Evolutionary conservation across 179 eudicot species (phyloP), one percentile per base, ranked within the genome.

Genomic region (Gypsophila paniculata): DNA sequence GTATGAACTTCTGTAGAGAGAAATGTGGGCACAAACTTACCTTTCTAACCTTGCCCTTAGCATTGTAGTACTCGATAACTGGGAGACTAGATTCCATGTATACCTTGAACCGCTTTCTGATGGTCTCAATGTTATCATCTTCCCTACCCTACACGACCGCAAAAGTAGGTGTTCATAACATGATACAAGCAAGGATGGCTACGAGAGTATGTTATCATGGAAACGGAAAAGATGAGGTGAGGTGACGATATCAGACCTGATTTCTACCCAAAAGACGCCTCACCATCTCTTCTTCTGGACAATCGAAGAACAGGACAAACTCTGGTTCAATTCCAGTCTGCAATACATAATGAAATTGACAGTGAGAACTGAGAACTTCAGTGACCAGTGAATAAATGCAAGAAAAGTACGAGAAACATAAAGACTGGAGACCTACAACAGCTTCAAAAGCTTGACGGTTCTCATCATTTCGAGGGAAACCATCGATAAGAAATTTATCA

Each of bases 401-500:
- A 57, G 17, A 42, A 21, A 18, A 4, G 11, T 44, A 63, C 60
- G 44, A 17, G 49, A 51, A 53, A 39, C 32, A 58, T 55, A 34
- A 66, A 68, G 61, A 77, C 0, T 32, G 66, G 68, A 54, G 61
- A 78, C 96, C 76, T 85, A 91, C 97, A 60, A 88, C 86, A 62
- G 80, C 63, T 79, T 91, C 97, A 78, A 85, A 86, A 54, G 86
- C 83, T 34, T 81, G 81, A 65, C 93, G 96, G 54, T 91, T 91
- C 74, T 91, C 96, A 71, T 87, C 88, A 73, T 91, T 90, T 42
- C 97, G 97, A 44, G 97, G 97, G 64, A 91, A 91, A 32, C 97
- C 97, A 68, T 90, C 97, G 81, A 91, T 90, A 15, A 90, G 89
- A 77, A 91, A 90, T 72, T 85, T 90, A 78, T 87, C 88, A 59